Conservation (phyloP, 164 flowering plant species). For the Dillenia suffruticosa region DNA sequence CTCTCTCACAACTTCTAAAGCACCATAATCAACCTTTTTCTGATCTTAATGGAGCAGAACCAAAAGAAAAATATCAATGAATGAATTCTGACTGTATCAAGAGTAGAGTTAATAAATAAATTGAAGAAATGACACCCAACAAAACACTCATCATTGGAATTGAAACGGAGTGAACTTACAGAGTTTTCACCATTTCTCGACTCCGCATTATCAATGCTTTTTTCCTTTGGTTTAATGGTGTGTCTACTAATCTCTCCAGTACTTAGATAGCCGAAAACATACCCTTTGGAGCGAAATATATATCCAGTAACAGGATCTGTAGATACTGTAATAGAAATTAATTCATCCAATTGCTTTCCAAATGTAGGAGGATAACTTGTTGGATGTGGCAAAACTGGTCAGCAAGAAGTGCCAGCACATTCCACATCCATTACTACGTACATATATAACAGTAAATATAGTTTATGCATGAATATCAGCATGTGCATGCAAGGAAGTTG, state of each 20-base stretch:
- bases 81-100: background rate
- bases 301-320: conserved; percentile 26
- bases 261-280: conserved; percentile 23
- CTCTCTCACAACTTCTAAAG: too few relatives aligned
- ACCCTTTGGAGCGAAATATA: conserved; percentile 29
- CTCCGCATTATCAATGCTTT: conserved; percentile 5
- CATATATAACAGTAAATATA: too few relatives aligned
- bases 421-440: too few relatives aligned
- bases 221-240: conserved; percentile 22
- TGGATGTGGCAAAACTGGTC: too few relatives aligned
- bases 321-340: conserved; percentile 21
- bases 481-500: background rate
- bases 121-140: background rate
- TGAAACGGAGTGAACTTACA: conserved; percentile 13
- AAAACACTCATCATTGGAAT: too few relatives aligned
- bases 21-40: too few relatives aligned
- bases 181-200: conserved; percentile 1
- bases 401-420: too few relatives aligned
- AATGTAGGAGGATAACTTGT: background rate
- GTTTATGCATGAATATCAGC: too few relatives aligned
- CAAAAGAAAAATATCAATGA: too few relatives aligned
- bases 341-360: background rate
- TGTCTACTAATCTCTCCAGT: conserved; percentile 29
- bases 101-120: background rate
- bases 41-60: too few relatives aligned